Conservation (phyloP, 345 rosid species). For the Aethionema arabicum region DNA sequence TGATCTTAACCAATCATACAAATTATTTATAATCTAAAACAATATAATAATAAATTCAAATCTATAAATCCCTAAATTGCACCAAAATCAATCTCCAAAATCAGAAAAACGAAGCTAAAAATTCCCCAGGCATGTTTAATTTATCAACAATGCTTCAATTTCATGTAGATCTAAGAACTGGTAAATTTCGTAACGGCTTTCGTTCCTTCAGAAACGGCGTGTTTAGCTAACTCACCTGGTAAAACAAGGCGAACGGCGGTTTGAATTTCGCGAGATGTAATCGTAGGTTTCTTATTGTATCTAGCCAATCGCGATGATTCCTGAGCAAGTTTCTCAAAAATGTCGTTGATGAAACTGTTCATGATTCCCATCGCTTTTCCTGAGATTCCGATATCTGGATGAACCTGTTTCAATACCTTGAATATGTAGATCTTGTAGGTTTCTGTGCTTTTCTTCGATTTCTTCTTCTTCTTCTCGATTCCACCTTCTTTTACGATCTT, state of each 20-base stretch:
- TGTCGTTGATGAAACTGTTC: slow-evolving; percentile 75
- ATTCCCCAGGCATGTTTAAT: no score
- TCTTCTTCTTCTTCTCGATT: slow-evolving; percentile 34
- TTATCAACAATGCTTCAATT: no score
- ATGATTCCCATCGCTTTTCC: slow-evolving; percentile 76
- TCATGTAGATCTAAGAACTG: slow-evolving; percentile 38
- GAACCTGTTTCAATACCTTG: slow-evolving; percentile 37
- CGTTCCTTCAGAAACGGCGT: slow-evolving; percentile 67
- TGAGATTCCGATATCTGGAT: slow-evolving; percentile 52
- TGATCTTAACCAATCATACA: no score
- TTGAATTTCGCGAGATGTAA: slow-evolving; percentile 70
- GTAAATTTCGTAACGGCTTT: slow-evolving; percentile 78
- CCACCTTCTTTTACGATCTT: slow-evolving; percentile 34
- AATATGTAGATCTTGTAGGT: slow-evolving; percentile 34
- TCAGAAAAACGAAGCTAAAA: neutral
- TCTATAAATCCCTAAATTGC: neutral
- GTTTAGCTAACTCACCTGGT: slow-evolving; percentile 69
- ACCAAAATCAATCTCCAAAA: neutral
- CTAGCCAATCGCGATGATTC: slow-evolving; percentile 64
- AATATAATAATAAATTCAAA: no score
- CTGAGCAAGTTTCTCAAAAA: slow-evolving; percentile 68
- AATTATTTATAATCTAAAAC: no score
- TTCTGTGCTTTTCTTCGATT: slow-evolving; percentile 32
- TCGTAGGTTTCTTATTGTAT: slow-evolving; percentile 70
- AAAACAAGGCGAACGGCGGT: slow-evolving; percentile 64